These are phyloP conservation scores for Diaporthe caulivora DNA, from an alignment of 2,329 filamentous ascomycete genomes.

Conservation along the genomic window DNA sequence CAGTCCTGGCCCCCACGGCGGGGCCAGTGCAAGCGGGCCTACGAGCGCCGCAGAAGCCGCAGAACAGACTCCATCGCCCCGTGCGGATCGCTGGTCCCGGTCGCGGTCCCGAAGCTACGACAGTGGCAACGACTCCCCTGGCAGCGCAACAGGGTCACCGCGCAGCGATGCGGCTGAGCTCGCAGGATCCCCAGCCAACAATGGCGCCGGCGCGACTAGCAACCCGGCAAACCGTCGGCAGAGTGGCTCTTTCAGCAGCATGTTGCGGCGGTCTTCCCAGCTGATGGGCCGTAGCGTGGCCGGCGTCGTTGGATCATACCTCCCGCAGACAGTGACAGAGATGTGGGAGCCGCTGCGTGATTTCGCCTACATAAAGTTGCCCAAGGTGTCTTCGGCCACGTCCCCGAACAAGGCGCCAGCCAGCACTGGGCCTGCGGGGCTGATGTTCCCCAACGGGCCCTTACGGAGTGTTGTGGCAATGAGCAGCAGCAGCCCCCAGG, in stretches of 20 bases:
- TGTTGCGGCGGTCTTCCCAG: conserved; percentile 94
- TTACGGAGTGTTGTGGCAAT: conserved; percentile 95
- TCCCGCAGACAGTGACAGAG: conserved; percentile 93
- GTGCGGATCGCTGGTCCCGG: conserved; percentile 65
- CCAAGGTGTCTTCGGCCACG: conserved; percentile 63
- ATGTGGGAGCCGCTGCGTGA: conserved; percentile 97
- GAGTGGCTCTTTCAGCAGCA: conserved; percentile 87
- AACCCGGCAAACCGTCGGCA: conserved; percentile 57
- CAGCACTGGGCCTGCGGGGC: conserved; percentile 42
- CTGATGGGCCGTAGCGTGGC: conserved; percentile 91
- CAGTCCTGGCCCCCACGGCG: conserved; percentile 57
- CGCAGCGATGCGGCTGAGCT: conserved; percentile 61
- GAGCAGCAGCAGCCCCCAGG: conserved; percentile 92
- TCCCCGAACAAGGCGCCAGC: conserved; percentile 44
- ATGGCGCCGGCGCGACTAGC: conserved; percentile 43
- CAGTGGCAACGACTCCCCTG: conserved; percentile 65
- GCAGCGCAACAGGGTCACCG: conserved; percentile 58
- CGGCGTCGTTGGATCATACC: conserved; percentile 89
- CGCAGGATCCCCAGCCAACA: conserved; percentile 44
- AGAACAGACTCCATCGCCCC: conserved; percentile 53
- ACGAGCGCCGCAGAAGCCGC: conserved; percentile 42
- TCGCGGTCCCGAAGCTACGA: conserved; percentile 66
- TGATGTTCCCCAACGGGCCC: conserved; percentile 58
- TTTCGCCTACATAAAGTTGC: conserved; percentile 96
- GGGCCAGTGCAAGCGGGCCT: conserved; percentile 49